phyloP scores from a whole-genome alignment of 306 rosid genomes.

The Boehmeria nivea region DNA sequence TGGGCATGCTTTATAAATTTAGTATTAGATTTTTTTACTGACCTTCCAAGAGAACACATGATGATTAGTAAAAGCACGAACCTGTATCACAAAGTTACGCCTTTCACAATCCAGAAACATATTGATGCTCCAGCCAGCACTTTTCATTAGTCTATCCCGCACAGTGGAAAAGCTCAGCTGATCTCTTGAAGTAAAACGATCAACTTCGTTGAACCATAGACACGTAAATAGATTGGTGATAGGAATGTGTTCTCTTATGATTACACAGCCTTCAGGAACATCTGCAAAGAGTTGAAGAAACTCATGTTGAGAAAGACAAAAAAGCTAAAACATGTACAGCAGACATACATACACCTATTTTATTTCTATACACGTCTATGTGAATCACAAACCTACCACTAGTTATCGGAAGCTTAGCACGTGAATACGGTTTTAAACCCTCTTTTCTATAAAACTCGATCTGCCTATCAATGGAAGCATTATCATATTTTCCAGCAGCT shows the following conservation, averaged over 20 bases:
- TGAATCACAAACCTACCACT: conserved; percentile 59
- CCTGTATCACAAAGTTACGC: conserved; percentile 93
- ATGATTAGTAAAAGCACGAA: conserved; percentile 22
- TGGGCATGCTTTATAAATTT: too few species aligned
- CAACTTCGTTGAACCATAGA: conserved; percentile 97
- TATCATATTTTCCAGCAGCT: conserved; percentile 84
- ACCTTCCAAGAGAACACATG: not conserved
- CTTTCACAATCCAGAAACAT: conserved; percentile 96
- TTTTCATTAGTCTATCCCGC: conserved; percentile 78
- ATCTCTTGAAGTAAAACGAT: conserved; percentile 93
- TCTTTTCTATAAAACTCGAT: conserved; percentile 69
- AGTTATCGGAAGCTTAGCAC: conserved; percentile 81
- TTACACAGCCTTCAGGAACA: conserved; percentile 96
- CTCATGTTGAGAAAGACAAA: conserved; percentile 10
- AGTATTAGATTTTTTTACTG: too few species aligned
- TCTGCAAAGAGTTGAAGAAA: conserved; percentile 50
- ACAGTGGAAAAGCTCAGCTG: conserved; percentile 91
- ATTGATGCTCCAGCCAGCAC: conserved; percentile 63
- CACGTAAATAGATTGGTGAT: conserved; percentile 92
- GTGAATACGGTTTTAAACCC: conserved; percentile 76
- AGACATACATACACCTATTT: conserved; percentile 16
- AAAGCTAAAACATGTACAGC: not conserved
- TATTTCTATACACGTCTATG: conserved; percentile 9
- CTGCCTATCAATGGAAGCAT: conserved; percentile 78
- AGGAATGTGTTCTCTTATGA: conserved; percentile 84